Base-by-base conservation (phyloP, 176 grass and related monocot genomes). In the Dactylis glomerata region DNA sequence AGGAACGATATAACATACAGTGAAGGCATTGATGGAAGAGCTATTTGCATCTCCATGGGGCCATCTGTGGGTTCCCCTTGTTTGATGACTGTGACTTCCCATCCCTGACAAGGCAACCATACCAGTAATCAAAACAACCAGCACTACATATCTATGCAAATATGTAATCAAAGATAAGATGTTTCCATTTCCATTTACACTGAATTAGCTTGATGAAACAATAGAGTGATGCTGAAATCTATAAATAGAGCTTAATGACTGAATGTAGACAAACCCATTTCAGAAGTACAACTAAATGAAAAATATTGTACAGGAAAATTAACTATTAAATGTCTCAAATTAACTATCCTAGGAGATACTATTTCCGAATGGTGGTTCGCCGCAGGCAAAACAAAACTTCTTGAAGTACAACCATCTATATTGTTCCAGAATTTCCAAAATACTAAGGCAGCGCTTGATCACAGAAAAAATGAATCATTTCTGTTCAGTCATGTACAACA, bases 11-110 rank as follows among this genome's bases (percentile, higher is more conserved):
- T 91, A 80, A 99, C 87, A 70, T 99, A 94, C 75, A 92, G 68
- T 24, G 97, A 99, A 92, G 97, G 97, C 93, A 99, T 96, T 26
- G 91, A 96, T 82, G 97, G 97, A 91, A 99, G 97, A 77, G 90
- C 81, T 83, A 99, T 89, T 88, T 90, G 88, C 91, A 99, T 89
- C 84, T 96, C 97, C 83, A 96, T 65, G 49, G 84, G 86, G 15
- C 86, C 97, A 34, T 99, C 92, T 20, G 81, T 89, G 37, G 93
- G 77, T 83, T 94, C 90, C 38, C 90, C 93, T 96, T 99, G 97
- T 95, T 96, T 96, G 92, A 99, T 84, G 42, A 92, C 81, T 68
- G 91, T 99, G 16, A 99, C 84, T 88, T 99, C 93, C 97, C 97
- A 99, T 67, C 97, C 97, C 97, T 99, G 68, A 55, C 33, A 92